Evolutionary conservation across 805 yeast species (phyloP).

Genomic region (Candida nitratophila): DNA sequence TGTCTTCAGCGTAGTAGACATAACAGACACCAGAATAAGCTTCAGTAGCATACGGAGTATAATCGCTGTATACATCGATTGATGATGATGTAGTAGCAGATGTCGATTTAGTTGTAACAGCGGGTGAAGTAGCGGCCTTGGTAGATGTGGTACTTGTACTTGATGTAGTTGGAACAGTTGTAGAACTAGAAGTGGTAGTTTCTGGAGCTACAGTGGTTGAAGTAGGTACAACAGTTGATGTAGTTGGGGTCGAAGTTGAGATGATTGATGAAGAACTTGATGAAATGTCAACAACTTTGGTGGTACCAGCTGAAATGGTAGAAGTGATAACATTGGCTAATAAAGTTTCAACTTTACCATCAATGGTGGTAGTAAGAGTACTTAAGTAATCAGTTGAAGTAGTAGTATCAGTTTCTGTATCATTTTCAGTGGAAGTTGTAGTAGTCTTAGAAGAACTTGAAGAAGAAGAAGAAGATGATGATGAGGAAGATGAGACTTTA

Average conservation of each 20-base stretch:
- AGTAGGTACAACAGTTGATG: slow-evolving; percentile 28
- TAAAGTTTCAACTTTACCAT: slow-evolving; percentile 14
- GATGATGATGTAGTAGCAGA: slow-evolving; percentile 1
- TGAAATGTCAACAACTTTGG: slow-evolving; percentile 8
- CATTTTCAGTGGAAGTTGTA: background rate
- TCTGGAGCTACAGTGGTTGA: slow-evolving; percentile 15
- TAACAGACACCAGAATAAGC: slow-evolving; percentile 25
- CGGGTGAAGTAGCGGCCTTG: slow-evolving; percentile 4
- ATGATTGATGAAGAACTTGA: slow-evolving; percentile 27
- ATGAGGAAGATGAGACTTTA: background rate
- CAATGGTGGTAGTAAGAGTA: slow-evolving; percentile 11
- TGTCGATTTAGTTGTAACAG: slow-evolving; percentile 1
- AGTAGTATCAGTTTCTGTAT: slow-evolving; percentile 1
- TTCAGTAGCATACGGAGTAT: slow-evolving; percentile 25
- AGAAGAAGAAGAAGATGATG: background rate
- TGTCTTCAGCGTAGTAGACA: slow-evolving; percentile 29
- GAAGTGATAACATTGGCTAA: slow-evolving; percentile 22
- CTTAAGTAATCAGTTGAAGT: background rate
- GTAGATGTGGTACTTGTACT: slow-evolving; percentile 6
- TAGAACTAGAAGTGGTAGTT: slow-evolving; percentile 2
- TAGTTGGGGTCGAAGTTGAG: slow-evolving; percentile 32
- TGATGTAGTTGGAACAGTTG: slow-evolving; percentile 6
- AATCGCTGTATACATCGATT: background rate
- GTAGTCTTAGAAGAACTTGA: background rate
- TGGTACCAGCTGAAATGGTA: slow-evolving; percentile 13